These are phyloP conservation scores for Omphalotus olearius DNA, from an alignment of 1,284 basidiomycete species.

Conservation along the genomic window DNA sequence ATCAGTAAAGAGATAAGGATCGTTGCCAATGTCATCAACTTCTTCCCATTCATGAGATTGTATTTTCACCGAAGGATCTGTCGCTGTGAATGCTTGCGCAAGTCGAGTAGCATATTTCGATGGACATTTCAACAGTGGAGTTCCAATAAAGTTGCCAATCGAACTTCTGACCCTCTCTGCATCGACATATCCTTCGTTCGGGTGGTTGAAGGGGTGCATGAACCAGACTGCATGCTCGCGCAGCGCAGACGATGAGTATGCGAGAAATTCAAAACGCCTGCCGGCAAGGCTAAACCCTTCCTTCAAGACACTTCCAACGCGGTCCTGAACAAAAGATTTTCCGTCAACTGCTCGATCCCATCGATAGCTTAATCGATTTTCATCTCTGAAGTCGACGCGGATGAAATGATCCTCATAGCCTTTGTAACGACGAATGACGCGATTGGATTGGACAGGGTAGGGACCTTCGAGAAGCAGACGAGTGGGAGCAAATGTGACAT, in stretches of 20 bases:
- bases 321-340: slow-evolving; percentile 46
- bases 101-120: slow-evolving; percentile 79
- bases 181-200: slow-evolving; percentile 37
- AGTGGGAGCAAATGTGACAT: slow-evolving; percentile 70
- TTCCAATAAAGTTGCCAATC: slow-evolving; percentile 59
- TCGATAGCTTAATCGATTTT: slow-evolving; percentile 64
- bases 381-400: slow-evolving; percentile 76
- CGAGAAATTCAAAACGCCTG: slow-evolving; percentile 66
- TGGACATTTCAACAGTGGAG: slow-evolving; percentile 49
- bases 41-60: slow-evolving; percentile 52
- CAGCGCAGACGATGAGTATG: slow-evolving; percentile 69
- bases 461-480: slow-evolving; percentile 71
- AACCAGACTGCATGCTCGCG: slow-evolving; percentile 79
- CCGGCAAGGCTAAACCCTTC: slow-evolving; percentile 67
- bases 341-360: slow-evolving; percentile 66
- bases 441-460: slow-evolving; percentile 61
- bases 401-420: slow-evolving; percentile 55
- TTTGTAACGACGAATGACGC: slow-evolving; percentile 53
- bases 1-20: slow-evolving; percentile 59
- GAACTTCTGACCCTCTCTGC: slow-evolving; percentile 53
- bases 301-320: slow-evolving; percentile 63
- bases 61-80: slow-evolving; percentile 65
- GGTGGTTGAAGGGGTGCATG: slow-evolving; percentile 53
- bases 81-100: slow-evolving; percentile 80
- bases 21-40: slow-evolving; percentile 46